Evolutionary conservation across 73 alveolate species (phyloP), one percentile per base, ranked within the genome.

Genomic region (Paramecium tetraurelia): DNA sequence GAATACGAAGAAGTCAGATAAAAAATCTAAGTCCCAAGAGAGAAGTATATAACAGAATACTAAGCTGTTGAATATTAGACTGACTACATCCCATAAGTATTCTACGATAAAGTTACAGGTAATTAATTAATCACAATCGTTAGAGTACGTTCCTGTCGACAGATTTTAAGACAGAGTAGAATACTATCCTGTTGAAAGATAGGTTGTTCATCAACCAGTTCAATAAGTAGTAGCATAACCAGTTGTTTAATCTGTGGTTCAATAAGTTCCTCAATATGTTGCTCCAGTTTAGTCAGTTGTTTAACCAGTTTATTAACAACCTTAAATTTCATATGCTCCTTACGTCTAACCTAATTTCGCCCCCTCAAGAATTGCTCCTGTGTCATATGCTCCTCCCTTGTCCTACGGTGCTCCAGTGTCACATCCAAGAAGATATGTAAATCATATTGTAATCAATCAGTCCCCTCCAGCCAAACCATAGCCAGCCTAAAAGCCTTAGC

Each of bases 141-240:
- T 71, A 70, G 94, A 89, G 36, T 89, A 89, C 69, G 80, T 89
- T 22, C 94, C 92, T 53, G 76, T 36, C 22, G 94, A 89, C 33
- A 71, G 92, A 46, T 58, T 44, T 46, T 40, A 89, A 89, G 94
- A 89, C 18, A 89, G 92, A 89, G 92, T 89, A 41, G 85, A 89
- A 89, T 89, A 89, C 16, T 83, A 71, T 46, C 92, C 92, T 22
- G 63, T 89, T 71, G 92, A 89, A 53, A 89, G 87, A 83, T 53
- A 89, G 27, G 77, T 89, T 5, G 92, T 89, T 63, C 84, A 63
- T 63, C 27, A 63, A 27, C 84, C 24, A 3, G 21, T 63, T 63
- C 46, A 63, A 63, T 33, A 63, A 63, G 84, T 63, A 31, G 48
- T 63, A 31, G 44, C 84, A 27, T 63, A 63, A 63, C 84, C 84